Conservation (phyloP, 139 green algal genomes). For the Diplosphaera chodatii region DNA sequence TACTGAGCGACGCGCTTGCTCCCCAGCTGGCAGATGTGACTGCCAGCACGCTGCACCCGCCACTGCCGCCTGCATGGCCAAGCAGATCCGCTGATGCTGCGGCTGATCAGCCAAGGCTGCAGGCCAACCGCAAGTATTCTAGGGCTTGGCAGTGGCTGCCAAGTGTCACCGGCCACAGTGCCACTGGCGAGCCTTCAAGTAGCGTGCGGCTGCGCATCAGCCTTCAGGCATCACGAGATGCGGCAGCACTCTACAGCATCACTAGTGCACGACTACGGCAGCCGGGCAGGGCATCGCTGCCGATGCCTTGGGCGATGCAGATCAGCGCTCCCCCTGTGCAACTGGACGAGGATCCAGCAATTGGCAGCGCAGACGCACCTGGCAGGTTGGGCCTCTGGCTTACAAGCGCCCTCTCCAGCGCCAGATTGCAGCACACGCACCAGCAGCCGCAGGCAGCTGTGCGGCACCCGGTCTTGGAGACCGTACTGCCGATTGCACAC, state of each 20-base stretch:
- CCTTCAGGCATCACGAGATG: not conserved
- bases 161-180: not conserved
- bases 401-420: too few species aligned
- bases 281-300: not conserved
- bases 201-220: not conserved
- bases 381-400: too few species aligned
- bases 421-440: too few species aligned
- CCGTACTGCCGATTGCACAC: not conserved
- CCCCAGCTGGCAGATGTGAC: not conserved
- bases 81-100: too few species aligned
- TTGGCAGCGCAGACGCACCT: too few species aligned
- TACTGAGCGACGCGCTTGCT: not conserved
- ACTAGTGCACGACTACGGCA: not conserved
- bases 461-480: not conserved
- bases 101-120: too few species aligned
- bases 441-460: too few species aligned
- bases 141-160: not conserved
- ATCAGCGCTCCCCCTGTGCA: not conserved
- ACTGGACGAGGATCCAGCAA: not conserved
- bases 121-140: too few species aligned
- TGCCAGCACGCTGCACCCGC: not conserved
- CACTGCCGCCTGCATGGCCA: not conserved
- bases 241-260: not conserved
- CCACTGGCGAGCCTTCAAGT: too few species aligned
- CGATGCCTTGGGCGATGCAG: not conserved